Base-by-base conservation (phyloP, 305 asterid genomes). In the Ruellia speciosa region DNA sequence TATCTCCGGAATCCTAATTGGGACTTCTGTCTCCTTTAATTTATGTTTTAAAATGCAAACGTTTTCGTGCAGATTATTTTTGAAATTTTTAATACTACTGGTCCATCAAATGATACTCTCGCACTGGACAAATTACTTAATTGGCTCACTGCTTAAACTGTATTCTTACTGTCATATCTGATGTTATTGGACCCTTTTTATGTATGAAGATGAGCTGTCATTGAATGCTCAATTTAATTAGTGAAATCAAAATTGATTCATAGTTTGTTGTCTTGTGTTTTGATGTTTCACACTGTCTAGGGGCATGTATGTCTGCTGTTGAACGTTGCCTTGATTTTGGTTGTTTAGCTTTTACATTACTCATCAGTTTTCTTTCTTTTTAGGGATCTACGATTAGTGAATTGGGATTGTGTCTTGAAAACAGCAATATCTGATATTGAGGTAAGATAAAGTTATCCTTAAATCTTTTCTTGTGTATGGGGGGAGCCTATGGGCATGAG, bases 341-440 rank as follows among this genome's bases (percentile, higher is more conserved):
- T 24, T 24, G 31, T 24, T 24, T 24, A 4, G 31, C 31, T 2
- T 2, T 1, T 24, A 24, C 2, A 24, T 24, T 24, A 24, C 2
- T 24, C 31, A 24, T 24, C 31, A 24, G 4, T 24, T 24, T 24
- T 24, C 31, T 24, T 24, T 66, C 62, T 45, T 65, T 59, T 52
- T 53, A 90, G 98, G 81, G 96, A 80, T 72, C 73, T 78, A 14
- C 95, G 96, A 18, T 81, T 88, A 54, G 99, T 92, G 74, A 90
- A 92, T 72, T 92, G 99, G 99, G 96, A 86, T 67, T 86, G 94
- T 73, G 81, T 83, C 59, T 66, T 88, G 83, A 78, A 84, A 37
- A 92, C 99, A 13, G 99, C 96, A 51, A 92, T 92, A 76, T 92
- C 96, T 58, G 99, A 92, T 68, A 80, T 88, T 58, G 99, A 92